phyloP scores from a whole-genome alignment of 192 early-diverging fungal genomes.

The Coemansia sp. region DNA sequence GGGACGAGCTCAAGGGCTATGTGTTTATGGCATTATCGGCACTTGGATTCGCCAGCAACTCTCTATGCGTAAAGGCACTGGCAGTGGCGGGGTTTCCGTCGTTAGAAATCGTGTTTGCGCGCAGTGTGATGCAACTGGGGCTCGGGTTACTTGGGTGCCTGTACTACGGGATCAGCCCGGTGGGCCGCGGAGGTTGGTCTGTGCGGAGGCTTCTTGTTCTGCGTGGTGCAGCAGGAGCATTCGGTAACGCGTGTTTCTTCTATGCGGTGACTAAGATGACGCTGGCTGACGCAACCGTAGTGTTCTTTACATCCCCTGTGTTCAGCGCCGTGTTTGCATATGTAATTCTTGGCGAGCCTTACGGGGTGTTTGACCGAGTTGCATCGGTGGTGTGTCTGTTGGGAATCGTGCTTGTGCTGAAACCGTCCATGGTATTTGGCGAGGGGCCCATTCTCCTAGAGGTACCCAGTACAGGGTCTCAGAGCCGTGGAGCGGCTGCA shows the following conservation, averaged over 20 bases:
- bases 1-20: conserved; percentile 42
- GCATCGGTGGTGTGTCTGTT: conserved; percentile 59
- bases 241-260: conserved; percentile 71
- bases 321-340: conserved; percentile 72
- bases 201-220: conserved; percentile 61
- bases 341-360: conserved; percentile 63
- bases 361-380: conserved; percentile 58
- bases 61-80: conserved; percentile 67
- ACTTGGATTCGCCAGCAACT: conserved; percentile 70
- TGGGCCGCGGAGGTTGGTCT: neutral
- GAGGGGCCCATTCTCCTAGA: too few relatives aligned
- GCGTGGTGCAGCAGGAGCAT: conserved; percentile 65
- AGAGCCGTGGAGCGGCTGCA: conserved; percentile 47
- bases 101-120: conserved; percentile 71
- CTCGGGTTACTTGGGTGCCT: conserved; percentile 61
- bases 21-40: conserved; percentile 68
- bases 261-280: conserved; percentile 67
- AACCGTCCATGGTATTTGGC: conserved; percentile 55
- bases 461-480: too few relatives aligned
- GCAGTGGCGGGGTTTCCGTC: conserved; percentile 60
- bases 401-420: conserved; percentile 66
- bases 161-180: conserved; percentile 53
- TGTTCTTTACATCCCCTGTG: conserved; percentile 77
- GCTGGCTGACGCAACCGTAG: conserved; percentile 72
- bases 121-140: conserved; percentile 65